Base-by-base conservation (phyloP, 257 asterid species). In the Rubia yunnanensis region DNA sequence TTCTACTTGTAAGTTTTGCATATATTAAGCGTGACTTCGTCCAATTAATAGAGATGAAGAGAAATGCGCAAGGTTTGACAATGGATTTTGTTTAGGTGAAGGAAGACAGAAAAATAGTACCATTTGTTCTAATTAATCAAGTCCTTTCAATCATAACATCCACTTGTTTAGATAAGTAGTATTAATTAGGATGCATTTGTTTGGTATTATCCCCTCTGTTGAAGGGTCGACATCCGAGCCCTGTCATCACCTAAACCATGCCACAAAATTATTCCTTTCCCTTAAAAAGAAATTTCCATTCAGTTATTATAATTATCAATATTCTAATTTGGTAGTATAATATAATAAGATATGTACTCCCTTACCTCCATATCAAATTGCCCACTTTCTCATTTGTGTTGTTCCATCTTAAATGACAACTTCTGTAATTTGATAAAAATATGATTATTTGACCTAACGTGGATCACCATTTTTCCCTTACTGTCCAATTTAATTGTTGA, bases 161-260 rank as follows among this genome's bases (percentile, higher is more conserved):
- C 67, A 65, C 76, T 78, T 75, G 77, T 63, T 8, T 59, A 67
- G 64, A 78, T 73, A 38, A 75, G 56, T 73, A 50, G 57, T 50
- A 5, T 50, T 75, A 81, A 31, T 77, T 75, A 67, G 70, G 75
- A 73, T 81, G 82, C 73, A 65, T 78, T 76, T 76, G 79, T 76
- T 78, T 81, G 84, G 80, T 73, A 67, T 76, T 78, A 78, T 76
- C 82, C 74, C 55, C 26, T 20, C 70, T 70, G 81, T 78, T 81
- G 77, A 78, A 71, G 65, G 83, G 86, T 81, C 83, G 76, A 69
- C 83, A 78, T 81, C 86, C 76, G 58, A 64, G 63, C 80, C 74
- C 65, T 71, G 74, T 76, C 79, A 76, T 61, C 80, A 73, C 80
- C 82, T 78, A 74, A 78, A 60, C 68, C 73, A 78, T 70, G 65